A percentile compares a stretch with the other conserved stretches of the same genome.
These are phyloP conservation scores for Podosphaera fusca DNA, from an alignment of 2,329 filamentous ascomycete species.

Conservation along the genomic window DNA sequence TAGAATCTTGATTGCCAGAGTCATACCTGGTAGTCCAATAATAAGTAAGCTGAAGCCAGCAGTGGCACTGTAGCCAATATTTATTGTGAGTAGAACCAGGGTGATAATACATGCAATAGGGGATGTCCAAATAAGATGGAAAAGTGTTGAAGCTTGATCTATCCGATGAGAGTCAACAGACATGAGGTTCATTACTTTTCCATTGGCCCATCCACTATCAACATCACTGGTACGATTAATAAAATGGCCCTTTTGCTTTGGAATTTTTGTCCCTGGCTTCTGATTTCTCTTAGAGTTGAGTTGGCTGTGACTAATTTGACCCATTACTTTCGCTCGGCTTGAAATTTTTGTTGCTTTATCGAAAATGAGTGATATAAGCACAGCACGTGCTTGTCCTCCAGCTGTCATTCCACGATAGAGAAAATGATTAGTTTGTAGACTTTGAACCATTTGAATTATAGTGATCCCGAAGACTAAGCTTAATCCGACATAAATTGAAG, in stretches of 20 bases:
- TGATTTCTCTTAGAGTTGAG: slow-evolving; percentile 9
- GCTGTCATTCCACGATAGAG: slow-evolving; percentile 83
- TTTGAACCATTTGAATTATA: slow-evolving; percentile 64
- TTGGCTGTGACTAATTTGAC: slow-evolving; percentile 21
- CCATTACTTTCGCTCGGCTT: slow-evolving; percentile 67
- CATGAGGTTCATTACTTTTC: slow-evolving; percentile 81
- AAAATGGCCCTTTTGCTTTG: slow-evolving; percentile 17
- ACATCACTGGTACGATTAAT: slow-evolving; percentile 26
- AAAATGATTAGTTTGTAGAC: slow-evolving; percentile 67
- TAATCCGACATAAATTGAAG: slow-evolving; percentile 51
- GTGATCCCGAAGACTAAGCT: slow-evolving; percentile 71
- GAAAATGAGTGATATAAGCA: slow-evolving; percentile 69
- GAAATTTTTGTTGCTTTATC: slow-evolving; percentile 84
- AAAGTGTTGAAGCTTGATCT: slow-evolving; percentile 68
- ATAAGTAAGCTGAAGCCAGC: slow-evolving; percentile 69
- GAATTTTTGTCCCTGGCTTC: slow-evolving; percentile 20
- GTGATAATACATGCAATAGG: slow-evolving; percentile 61
- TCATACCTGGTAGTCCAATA: slow-evolving; percentile 55
- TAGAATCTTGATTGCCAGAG: slow-evolving; percentile 51
- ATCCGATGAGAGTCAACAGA: slow-evolving; percentile 85
- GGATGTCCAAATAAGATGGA: slow-evolving; percentile 79
- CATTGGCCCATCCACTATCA: slow-evolving; percentile 74
- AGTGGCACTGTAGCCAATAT: slow-evolving; percentile 72
- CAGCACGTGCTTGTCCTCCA: slow-evolving; percentile 60
- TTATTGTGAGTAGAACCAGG: slow-evolving; percentile 58